These are phyloP conservation scores for Tulasnella sp. DNA, from an alignment of 768 basidiomycete genomes.

Conservation along the genomic window DNA sequence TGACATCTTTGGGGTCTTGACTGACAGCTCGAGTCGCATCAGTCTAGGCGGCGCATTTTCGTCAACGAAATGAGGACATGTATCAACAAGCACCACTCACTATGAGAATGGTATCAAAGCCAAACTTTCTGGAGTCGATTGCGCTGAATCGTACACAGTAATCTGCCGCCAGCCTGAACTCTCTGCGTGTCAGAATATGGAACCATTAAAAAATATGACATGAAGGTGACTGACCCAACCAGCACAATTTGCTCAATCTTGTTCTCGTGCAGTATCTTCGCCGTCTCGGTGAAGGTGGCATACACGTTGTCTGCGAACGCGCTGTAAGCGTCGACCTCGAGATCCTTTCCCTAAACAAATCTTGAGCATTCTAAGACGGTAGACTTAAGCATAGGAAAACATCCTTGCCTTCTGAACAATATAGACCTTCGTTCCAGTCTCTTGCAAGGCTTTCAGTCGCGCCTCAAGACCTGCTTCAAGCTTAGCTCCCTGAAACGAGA, in stretches of 20 bases:
- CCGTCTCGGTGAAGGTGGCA: conserved; percentile 38
- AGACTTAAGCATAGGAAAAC: not conserved
- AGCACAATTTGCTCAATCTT: conserved; percentile 49
- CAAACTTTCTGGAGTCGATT: conserved; percentile 39
- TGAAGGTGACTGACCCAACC: conserved; percentile 29
- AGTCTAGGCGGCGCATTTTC: not conserved
- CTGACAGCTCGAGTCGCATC: not conserved
- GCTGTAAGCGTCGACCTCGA: conserved; percentile 65
- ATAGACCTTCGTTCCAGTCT: conserved; percentile 18
- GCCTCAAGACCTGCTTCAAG: conserved; percentile 46
- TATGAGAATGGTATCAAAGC: conserved; percentile 30
- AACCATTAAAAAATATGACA: conserved; percentile 17
- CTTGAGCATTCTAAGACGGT: not conserved
- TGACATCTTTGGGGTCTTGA: not conserved
- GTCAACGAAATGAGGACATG: not conserved
- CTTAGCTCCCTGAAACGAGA: conserved; percentile 40
- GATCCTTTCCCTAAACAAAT: conserved; percentile 38
- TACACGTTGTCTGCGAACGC: conserved; percentile 57
- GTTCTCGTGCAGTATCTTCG: conserved; percentile 30
- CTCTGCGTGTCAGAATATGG: no score
- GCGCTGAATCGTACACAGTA: conserved; percentile 60
- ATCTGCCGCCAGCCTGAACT: conserved; percentile 52
- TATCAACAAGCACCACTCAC: not conserved
- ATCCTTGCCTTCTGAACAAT: conserved; percentile 25
- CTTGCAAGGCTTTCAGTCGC: conserved; percentile 30